phyloP scores from a whole-genome alignment of 208 protist genomes.

The Naegleria lovaniensis region DNA sequence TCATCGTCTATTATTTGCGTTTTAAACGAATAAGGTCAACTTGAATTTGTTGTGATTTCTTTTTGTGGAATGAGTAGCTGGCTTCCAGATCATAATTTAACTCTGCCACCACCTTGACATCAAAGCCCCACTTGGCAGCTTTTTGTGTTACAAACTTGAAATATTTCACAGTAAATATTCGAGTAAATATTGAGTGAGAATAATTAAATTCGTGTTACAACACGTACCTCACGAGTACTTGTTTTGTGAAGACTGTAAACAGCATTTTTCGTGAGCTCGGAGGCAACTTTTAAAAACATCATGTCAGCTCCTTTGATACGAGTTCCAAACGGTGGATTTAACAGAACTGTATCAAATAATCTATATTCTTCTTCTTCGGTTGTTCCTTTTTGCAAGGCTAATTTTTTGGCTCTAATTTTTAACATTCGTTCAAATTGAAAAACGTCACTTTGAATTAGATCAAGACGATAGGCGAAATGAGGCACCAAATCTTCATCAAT shows the following conservation, averaged over 20 bases:
- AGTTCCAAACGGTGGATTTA: conserved; percentile 28
- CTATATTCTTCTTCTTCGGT: background rate
- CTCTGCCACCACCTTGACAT: conserved; percentile 1
- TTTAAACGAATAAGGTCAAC: conserved; percentile 10
- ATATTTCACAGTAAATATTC: background rate
- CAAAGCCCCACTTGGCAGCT: background rate
- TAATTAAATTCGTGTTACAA: too few relatives aligned
- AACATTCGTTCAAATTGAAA: background rate
- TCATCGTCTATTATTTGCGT: background rate
- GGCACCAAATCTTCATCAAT: background rate
- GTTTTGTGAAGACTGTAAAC: conserved; percentile 24
- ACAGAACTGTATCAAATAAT: conserved; percentile 2
- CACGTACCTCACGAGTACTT: background rate
- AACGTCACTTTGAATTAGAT: conserved; percentile 4
- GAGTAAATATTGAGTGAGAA: background rate
- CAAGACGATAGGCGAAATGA: background rate
- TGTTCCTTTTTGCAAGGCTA: background rate
- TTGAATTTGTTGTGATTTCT: conserved; percentile 9
- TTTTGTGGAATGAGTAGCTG: conserved; percentile 1
- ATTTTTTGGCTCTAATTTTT: background rate
- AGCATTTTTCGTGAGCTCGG: background rate
- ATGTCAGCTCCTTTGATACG: conserved; percentile 14
- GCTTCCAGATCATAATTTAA: conserved; percentile 6
- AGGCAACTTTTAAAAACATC: conserved; percentile 23
- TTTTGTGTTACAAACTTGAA: conserved; percentile 8